phyloP scores from a whole-genome alignment of 2,329 filamentous ascomycete genomes.

The Sarocladium strictum region DNA sequence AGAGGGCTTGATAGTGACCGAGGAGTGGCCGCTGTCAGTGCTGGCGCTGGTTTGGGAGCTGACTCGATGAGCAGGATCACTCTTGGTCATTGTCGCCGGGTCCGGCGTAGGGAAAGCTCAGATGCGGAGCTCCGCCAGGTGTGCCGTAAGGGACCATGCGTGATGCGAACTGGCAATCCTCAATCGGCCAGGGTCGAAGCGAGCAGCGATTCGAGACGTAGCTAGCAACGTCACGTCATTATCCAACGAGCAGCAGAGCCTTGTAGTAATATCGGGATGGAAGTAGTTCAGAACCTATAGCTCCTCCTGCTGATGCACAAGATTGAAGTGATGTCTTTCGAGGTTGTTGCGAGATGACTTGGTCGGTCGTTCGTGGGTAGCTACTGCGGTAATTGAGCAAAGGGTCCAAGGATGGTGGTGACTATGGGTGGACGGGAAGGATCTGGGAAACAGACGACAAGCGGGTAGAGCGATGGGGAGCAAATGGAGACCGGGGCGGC shows the following conservation, averaged over 20 bases:
- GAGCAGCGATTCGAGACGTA: not conserved
- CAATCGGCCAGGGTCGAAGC: conserved; percentile 13
- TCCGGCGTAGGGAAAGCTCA: conserved; percentile 17
- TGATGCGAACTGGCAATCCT: conserved; percentile 12
- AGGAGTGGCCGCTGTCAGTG: conserved; percentile 61
- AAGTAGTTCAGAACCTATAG: too few relatives aligned
- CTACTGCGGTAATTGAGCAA: too few relatives aligned
- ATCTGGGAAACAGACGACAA: not conserved
- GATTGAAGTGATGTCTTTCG: not conserved
- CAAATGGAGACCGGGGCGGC: not conserved
- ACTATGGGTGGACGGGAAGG: not conserved
- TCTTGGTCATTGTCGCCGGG: conserved; percentile 58
- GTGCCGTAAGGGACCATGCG: conserved; percentile 12
- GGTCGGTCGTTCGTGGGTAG: too few relatives aligned
- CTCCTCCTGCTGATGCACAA: not conserved
- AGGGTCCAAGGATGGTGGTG: not conserved
- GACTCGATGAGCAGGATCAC: conserved; percentile 45
- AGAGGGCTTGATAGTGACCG: conserved; percentile 54
- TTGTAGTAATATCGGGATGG: not conserved
- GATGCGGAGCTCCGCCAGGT: conserved; percentile 22
- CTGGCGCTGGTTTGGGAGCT: conserved; percentile 60
- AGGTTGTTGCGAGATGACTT: too few relatives aligned
- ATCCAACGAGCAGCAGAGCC: not conserved
- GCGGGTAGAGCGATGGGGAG: not conserved
- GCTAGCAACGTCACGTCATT: conserved; percentile 8